A percentile compares a stretch with the other conserved stretches of the same genome.
phyloP scores from a whole-genome alignment of 768 basidiomycete genomes.

The Wakefieldia striispora region DNA sequence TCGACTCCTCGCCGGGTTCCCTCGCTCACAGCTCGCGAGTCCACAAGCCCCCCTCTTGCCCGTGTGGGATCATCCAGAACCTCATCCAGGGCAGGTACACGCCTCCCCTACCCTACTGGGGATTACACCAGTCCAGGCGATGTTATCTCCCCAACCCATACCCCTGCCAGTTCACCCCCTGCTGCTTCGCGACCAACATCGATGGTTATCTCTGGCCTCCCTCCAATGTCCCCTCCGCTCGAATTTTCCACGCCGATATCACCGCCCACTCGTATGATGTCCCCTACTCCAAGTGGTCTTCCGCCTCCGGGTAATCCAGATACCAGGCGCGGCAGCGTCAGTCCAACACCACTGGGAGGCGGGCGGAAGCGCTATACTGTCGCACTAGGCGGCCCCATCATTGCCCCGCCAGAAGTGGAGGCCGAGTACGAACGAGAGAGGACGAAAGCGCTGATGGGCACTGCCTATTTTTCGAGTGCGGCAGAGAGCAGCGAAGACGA shows the following conservation, averaged over 20 bases:
- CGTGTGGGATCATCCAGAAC: conserved; percentile 39
- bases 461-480: conserved; percentile 43
- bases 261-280: conserved; percentile 21
- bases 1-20: conserved; percentile 32
- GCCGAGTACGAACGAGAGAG: conserved; percentile 30
- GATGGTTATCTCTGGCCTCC: conserved; percentile 43
- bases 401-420: conserved; percentile 33
- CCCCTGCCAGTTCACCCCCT: conserved; percentile 49
- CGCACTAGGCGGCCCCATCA: conserved; percentile 73
- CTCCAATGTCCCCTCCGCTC: conserved; percentile 26
- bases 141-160: conserved; percentile 32
- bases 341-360: conserved; percentile 59
- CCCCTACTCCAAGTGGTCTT: conserved; percentile 31
- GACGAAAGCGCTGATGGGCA: conserved; percentile 32
- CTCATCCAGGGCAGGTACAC: conserved; percentile 34
- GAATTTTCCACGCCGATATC: conserved; percentile 22
- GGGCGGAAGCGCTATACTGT: conserved; percentile 79
- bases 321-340: conserved; percentile 53
- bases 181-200: conserved; percentile 41
- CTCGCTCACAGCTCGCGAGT: conserved; percentile 51
- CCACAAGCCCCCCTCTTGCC: conserved; percentile 61
- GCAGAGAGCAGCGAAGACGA: conserved; percentile 37
- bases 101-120: conserved; percentile 79
- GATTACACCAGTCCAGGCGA: conserved; percentile 74
- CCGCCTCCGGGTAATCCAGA: conserved; percentile 42